phyloP scores from a whole-genome alignment of 1,139 yeast species.

The Zhuliangozyma blackwelliae region DNA sequence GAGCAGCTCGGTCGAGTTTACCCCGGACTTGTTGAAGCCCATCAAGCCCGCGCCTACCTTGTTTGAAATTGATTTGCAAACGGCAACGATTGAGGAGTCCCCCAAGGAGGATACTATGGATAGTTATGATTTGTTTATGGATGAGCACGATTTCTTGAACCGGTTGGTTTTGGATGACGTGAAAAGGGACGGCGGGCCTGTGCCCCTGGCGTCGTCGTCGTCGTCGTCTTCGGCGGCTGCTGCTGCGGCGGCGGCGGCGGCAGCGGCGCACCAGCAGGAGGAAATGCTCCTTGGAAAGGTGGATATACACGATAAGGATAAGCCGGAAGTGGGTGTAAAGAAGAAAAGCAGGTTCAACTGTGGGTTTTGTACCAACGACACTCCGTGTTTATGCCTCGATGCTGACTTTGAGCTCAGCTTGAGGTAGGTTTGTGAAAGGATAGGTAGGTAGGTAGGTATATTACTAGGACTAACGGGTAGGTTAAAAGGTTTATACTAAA shows the following conservation, averaged over 20 bases:
- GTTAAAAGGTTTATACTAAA: too few relatives aligned
- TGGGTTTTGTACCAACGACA: constrained; percentile 42
- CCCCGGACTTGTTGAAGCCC: constrained; percentile 23
- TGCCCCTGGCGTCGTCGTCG: neutral
- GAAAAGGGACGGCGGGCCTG: constrained; percentile 3
- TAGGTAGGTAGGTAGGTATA: too few relatives aligned
- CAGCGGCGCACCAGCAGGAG: constrained; percentile 5
- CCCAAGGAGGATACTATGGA: constrained; percentile 3
- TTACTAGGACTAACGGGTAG: too few relatives aligned
- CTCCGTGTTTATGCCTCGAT: constrained; percentile 41
- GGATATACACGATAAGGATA: constrained; percentile 7
- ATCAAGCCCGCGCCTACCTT: constrained; percentile 15
- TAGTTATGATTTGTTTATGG: constrained; percentile 13
- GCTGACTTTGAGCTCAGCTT: constrained; percentile 17
- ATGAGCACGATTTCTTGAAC: constrained; percentile 15
- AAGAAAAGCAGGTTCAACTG: constrained; percentile 21
- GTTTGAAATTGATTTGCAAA: constrained; percentile 14
- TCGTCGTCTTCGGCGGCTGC: neutral
- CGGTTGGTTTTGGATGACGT: constrained; percentile 10
- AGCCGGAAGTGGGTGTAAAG: constrained; percentile 6
- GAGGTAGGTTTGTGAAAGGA: too few relatives aligned
- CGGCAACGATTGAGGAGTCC: constrained; percentile 11
- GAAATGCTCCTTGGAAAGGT: constrained; percentile 12
- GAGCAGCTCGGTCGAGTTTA: constrained; percentile 1
- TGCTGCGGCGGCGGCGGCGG: too few relatives aligned